phyloP scores from a whole-genome alignment of 495 filamentous ascomycete species.

The Podospora pseudopauciseta region DNA sequence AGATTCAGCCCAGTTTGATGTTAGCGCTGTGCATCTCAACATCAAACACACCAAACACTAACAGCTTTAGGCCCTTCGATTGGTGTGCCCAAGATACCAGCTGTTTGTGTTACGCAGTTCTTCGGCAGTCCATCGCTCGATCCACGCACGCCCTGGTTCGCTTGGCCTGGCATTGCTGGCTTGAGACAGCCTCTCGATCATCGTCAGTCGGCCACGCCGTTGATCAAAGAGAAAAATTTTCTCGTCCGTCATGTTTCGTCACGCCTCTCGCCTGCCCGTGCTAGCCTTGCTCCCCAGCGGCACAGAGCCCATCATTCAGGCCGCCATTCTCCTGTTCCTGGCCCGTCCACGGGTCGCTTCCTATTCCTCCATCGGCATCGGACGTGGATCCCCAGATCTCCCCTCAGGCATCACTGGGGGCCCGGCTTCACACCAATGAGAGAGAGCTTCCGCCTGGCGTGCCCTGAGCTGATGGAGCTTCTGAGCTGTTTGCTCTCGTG shows the following conservation, averaged over 20 bases:
- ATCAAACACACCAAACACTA: background rate
- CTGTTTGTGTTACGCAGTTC: background rate
- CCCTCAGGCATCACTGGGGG: background rate
- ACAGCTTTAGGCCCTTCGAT: background rate
- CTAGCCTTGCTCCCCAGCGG: background rate
- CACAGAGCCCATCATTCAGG: background rate
- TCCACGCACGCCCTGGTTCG: conserved; percentile 4
- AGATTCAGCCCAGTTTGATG: conserved; percentile 4
- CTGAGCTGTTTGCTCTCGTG: background rate
- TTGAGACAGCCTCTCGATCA: background rate
- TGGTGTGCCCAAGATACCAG: background rate
- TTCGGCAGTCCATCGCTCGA: background rate
- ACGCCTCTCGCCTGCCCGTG: conserved; percentile 1
- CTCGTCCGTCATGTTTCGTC: conserved; percentile 1
- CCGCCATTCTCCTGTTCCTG: conserved; percentile 3
- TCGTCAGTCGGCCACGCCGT: conserved; percentile 2
- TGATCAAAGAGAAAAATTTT: conserved; percentile 2
- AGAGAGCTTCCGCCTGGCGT: background rate
- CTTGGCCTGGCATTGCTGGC: background rate
- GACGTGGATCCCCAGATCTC: background rate
- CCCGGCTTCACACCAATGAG: background rate
- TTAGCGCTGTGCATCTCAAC: background rate
- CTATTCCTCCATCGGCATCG: background rate
- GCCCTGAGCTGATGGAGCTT: background rate
- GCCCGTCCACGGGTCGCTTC: background rate